A percentile compares a stretch with the other conserved stretches of the same genome.
Evolutionary conservation across 768 basidiomycete species (phyloP).

Genomic region (Nidula microcarpa): DNA sequence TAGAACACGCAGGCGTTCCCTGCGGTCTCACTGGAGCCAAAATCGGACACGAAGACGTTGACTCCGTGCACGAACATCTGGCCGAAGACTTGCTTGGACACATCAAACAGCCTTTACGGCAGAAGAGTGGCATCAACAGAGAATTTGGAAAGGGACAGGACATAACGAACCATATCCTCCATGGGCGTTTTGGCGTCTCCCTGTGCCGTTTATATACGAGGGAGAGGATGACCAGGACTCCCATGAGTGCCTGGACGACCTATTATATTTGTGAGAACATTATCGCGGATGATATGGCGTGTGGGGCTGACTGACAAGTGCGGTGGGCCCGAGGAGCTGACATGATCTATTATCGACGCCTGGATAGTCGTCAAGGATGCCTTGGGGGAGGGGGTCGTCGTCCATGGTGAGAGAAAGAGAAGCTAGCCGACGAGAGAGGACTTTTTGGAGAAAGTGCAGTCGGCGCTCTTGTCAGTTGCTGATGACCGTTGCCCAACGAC

Average conservation of each 20-base stretch:
- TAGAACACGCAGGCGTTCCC: constrained; percentile 90
- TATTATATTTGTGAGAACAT: constrained; percentile 46
- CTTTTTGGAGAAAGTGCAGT: neutral
- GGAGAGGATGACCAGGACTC: constrained; percentile 84
- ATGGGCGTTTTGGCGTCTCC: constrained; percentile 81
- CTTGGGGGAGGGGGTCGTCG: constrained; percentile 1
- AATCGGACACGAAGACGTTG: constrained; percentile 76
- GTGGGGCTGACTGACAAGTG: constrained; percentile 36
- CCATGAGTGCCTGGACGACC: constrained; percentile 86
- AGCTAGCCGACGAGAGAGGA: no score
- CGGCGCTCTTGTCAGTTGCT: neutral
- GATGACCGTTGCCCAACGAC: no score
- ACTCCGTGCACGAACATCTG: constrained; percentile 77
- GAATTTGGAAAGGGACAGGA: neutral
- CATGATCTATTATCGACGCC: constrained; percentile 48
- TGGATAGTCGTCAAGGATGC: constrained; percentile 22
- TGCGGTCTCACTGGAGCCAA: constrained; percentile 64
- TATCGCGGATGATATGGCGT: constrained; percentile 35
- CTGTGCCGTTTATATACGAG: constrained; percentile 86
- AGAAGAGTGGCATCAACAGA: constrained; percentile 7
- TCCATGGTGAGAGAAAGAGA: constrained; percentile 2
- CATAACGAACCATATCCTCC: constrained; percentile 81
- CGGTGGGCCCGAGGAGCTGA: constrained; percentile 48
- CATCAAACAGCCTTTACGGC: constrained; percentile 80
- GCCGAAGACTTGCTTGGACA: constrained; percentile 88